Conservation (phyloP, 2,329 filamentous ascomycete genomes). For the Calonectria pteridis region DNA sequence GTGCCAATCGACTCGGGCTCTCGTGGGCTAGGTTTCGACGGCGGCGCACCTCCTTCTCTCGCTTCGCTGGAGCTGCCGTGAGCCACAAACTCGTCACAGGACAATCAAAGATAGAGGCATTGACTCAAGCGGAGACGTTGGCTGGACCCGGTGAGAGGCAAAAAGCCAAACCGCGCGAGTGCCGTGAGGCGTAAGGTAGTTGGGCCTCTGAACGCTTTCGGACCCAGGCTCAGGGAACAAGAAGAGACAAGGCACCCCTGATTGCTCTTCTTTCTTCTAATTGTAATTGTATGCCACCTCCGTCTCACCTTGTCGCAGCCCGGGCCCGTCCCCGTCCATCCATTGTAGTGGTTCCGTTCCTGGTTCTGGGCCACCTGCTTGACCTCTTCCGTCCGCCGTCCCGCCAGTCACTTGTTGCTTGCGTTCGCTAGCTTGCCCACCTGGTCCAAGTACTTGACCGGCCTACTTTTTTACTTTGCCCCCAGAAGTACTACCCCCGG, state of each 20-base stretch:
- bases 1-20: slow-evolving; percentile 3
- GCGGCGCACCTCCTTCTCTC: slow-evolving; percentile 6
- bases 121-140: slow-evolving; percentile 6
- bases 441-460: slow-evolving; percentile 6
- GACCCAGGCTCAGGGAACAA: slow-evolving; percentile 18
- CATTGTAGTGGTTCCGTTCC: slow-evolving; percentile 18
- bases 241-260: slow-evolving; percentile 17
- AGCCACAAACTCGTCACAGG: not conserved
- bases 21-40: not conserved
- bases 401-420: slow-evolving; percentile 8
- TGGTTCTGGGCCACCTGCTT: slow-evolving; percentile 3
- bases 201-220: not conserved
- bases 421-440: slow-evolving; percentile 13
- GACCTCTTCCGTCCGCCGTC: slow-evolving; percentile 2
- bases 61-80: not conserved
- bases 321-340: slow-evolving; percentile 8
- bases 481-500: slow-evolving; percentile 17
- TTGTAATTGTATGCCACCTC: slow-evolving; percentile 22
- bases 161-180: slow-evolving; percentile 9
- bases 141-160: slow-evolving; percentile 9
- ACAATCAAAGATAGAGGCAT: slow-evolving; percentile 1
- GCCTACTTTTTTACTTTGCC: slow-evolving; percentile 11
- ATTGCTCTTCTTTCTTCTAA: slow-evolving; percentile 9
- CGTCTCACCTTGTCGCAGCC: slow-evolving; percentile 22
- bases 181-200: not conserved